phyloP scores from a whole-genome alignment of 805 yeast species.

The Kazachstania africana region DNA sequence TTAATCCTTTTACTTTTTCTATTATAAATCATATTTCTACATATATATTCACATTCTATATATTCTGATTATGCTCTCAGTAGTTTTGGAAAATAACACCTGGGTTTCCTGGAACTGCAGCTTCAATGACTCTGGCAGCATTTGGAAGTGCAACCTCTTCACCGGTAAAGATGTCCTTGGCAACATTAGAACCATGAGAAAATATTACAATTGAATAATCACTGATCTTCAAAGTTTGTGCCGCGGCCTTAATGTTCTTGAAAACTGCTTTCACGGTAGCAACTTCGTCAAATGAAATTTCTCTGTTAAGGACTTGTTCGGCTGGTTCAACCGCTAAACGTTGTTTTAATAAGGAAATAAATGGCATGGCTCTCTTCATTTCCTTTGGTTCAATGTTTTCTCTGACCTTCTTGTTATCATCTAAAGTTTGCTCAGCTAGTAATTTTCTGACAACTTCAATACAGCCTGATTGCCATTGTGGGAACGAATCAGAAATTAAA shows the following conservation, averaged over 20 bases:
- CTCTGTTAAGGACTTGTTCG: slow-evolving; percentile 76
- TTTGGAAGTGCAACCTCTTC: slow-evolving; percentile 52
- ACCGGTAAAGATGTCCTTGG: slow-evolving; percentile 56
- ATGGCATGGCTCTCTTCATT: slow-evolving; percentile 98
- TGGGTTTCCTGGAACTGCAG: slow-evolving; percentile 88
- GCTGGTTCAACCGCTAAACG: slow-evolving; percentile 61
- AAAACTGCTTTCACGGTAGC: slow-evolving; percentile 48
- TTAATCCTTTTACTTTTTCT: no score
- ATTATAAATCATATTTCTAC: no score
- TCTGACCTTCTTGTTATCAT: slow-evolving; percentile 54
- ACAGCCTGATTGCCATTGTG: slow-evolving; percentile 83
- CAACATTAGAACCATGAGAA: slow-evolving; percentile 50
- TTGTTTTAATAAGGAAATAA: slow-evolving; percentile 75
- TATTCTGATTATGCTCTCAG: no score
- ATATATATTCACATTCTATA: no score
- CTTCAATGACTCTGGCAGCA: slow-evolving; percentile 59
- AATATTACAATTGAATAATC: slow-evolving; percentile 51
- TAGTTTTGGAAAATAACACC: slow-evolving; percentile 69
- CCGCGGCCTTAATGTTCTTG: slow-evolving; percentile 47
- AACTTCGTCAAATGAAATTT: slow-evolving; percentile 70
- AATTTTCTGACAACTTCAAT: slow-evolving; percentile 69
- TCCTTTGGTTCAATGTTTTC: slow-evolving; percentile 65
- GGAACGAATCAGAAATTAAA: slow-evolving; percentile 71
- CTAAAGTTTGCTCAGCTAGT: slow-evolving; percentile 50
- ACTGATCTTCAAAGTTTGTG: slow-evolving; percentile 45